These are phyloP conservation scores for Podospora anserina DNA, from an alignment of 495 filamentous ascomycete species.

Conservation along the genomic window DNA sequence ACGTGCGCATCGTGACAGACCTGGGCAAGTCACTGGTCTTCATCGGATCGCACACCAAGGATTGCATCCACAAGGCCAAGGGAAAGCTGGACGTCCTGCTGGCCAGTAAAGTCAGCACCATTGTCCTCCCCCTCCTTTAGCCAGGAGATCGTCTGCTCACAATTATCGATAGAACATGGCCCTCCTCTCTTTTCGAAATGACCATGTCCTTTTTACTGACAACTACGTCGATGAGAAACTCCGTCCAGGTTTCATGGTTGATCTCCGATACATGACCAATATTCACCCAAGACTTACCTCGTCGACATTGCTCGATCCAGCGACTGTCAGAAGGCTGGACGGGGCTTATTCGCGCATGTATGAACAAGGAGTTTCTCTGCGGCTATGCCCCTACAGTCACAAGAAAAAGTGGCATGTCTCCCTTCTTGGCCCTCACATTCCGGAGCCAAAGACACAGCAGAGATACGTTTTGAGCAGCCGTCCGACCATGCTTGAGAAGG, in stretches of 20 bases:
- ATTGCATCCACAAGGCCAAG: slow-evolving; percentile 22
- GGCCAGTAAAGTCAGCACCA: slow-evolving; percentile 33
- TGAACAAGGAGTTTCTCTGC: slow-evolving; percentile 18
- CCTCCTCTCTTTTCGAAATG: neutral
- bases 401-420: slow-evolving; percentile 8
- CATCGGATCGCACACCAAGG: slow-evolving; percentile 30
- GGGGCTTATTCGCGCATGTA: slow-evolving; percentile 22
- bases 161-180: slow-evolving; percentile 9
- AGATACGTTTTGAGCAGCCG: slow-evolving; percentile 3
- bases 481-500: neutral
- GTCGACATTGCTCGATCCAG: slow-evolving; percentile 19
- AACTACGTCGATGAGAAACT: slow-evolving; percentile 18
- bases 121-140: neutral
- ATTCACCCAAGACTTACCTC: slow-evolving; percentile 21
- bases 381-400: slow-evolving; percentile 21
- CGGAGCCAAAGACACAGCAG: neutral
- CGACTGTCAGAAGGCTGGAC: slow-evolving; percentile 1
- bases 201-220: slow-evolving; percentile 41
- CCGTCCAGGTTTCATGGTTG: slow-evolving; percentile 10
- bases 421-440: slow-evolving; percentile 9
- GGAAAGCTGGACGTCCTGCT: slow-evolving; percentile 39
- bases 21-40: slow-evolving; percentile 31
- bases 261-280: slow-evolving; percentile 34
- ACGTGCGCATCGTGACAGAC: slow-evolving; percentile 26
- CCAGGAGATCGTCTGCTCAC: neutral